phyloP scores from a whole-genome alignment of 345 rosid genomes.

The Cochlearia excelsa region DNA sequence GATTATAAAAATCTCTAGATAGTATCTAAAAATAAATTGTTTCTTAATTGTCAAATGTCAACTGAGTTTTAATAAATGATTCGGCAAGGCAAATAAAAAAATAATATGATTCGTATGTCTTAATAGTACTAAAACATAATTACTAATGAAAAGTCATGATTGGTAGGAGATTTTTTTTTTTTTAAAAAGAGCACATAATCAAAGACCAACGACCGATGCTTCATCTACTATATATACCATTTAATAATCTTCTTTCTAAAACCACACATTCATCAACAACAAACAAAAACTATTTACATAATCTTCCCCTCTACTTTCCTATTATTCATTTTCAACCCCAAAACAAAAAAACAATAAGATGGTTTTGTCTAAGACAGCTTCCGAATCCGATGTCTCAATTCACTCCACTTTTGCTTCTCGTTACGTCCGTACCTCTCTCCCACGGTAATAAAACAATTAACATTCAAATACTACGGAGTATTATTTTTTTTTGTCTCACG shows the following conservation, averaged over 20 bases:
- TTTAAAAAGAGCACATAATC: too few relatives aligned
- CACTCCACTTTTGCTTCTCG: constrained; percentile 90
- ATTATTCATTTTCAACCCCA: constrained; percentile 5
- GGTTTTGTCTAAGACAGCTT: constrained; percentile 66
- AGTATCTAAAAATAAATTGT: too few relatives aligned
- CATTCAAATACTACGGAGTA: background rate
- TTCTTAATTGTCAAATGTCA: too few relatives aligned
- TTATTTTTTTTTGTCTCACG: too few relatives aligned
- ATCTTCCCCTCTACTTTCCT: background rate
- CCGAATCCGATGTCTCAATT: constrained; percentile 65
- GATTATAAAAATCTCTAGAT: too few relatives aligned
- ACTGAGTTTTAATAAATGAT: too few relatives aligned
- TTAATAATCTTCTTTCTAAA: constrained; percentile 16
- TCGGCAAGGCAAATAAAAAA: too few relatives aligned
- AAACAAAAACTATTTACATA: constrained; percentile 8
- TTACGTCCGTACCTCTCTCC: constrained; percentile 71
- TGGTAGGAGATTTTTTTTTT: too few relatives aligned
- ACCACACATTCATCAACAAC: constrained; percentile 20
- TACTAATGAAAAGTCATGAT: too few relatives aligned
- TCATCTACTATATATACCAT: constrained; percentile 31
- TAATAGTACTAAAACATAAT: too few relatives aligned
- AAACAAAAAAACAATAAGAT: constrained; percentile 26
- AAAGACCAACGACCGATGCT: background rate
- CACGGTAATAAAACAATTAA: constrained; percentile 40
- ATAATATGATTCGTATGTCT: too few relatives aligned